Percentiles rank a stretch among this genome's conserved stretches.
Conservation (phyloP, 1,284 basidiomycete species). For the Cutaneotrichosporon cavernicola region DNA sequence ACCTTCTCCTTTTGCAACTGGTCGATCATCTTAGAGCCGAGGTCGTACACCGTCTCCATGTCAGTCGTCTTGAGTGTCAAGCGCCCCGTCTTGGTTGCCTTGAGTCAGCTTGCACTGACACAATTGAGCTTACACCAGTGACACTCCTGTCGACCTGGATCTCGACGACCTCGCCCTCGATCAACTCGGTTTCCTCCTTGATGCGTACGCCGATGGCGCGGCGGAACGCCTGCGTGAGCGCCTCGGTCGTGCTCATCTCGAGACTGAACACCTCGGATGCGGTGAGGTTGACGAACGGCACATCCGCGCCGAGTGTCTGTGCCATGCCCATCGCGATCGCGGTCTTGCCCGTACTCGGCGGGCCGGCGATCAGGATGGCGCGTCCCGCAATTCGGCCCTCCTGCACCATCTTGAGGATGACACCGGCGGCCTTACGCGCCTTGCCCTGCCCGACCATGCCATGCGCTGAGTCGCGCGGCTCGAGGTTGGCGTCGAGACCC, state of each 20-base stretch:
- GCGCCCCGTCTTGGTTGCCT: constrained; percentile 96
- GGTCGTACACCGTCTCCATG: constrained; percentile 99
- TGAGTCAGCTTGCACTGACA: neutral
- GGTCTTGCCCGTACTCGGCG: constrained; percentile 94
- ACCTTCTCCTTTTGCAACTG: constrained; percentile 95
- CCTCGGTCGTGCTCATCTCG: constrained; percentile 98
- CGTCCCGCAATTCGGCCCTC: constrained; percentile 91
- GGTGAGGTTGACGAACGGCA: constrained; percentile 96
- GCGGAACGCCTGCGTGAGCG: constrained; percentile 92
- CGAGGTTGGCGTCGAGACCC: constrained; percentile 84
- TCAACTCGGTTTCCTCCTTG: constrained; percentile 95
- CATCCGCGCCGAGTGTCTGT: constrained; percentile 86
- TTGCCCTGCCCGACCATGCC: constrained; percentile 97
- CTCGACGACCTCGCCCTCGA: constrained; percentile 97
- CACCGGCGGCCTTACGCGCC: constrained; percentile 92
- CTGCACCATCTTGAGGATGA: constrained; percentile 97
- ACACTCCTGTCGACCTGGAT: constrained; percentile 96
- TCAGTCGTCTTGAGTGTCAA: constrained; percentile 97
- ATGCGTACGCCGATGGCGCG: constrained; percentile 95
- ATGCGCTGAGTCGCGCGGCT: constrained; percentile 77
- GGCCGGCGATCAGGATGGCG: constrained; percentile 93
- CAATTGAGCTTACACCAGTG: constrained; percentile 71
- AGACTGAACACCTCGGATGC: constrained; percentile 97
- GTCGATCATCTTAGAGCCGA: constrained; percentile 99
- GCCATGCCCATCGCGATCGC: constrained; percentile 98